Percentiles rank a stretch among this genome's conserved stretches.
Conservation (phyloP, 306 rosid species). For the Lotus japonicus region DNA sequence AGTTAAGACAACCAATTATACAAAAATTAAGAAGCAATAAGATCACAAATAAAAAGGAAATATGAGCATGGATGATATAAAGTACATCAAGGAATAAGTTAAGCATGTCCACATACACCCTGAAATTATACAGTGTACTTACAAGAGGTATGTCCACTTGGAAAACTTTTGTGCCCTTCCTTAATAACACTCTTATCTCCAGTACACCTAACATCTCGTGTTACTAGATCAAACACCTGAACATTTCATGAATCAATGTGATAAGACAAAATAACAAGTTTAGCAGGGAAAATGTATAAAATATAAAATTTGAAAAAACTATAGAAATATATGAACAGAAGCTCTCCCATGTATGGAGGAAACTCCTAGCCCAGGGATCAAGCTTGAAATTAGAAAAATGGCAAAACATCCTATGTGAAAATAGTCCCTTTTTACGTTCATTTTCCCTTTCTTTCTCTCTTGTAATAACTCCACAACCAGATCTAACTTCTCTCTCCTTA, state of each 20-base stretch:
- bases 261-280: neutral
- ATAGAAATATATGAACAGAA: neutral
- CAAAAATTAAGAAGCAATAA: neutral
- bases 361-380: no score
- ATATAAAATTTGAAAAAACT: neutral
- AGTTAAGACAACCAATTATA: neutral
- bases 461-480: neutral
- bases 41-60: neutral
- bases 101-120: neutral
- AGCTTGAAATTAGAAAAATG: no score
- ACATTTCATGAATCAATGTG: constrained; percentile 5
- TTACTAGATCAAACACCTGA: constrained; percentile 49
- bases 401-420: no score
- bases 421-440: no score
- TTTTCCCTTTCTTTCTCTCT: no score
- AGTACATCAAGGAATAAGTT: constrained; percentile 1
- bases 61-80: neutral
- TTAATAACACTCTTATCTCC: constrained; percentile 55
- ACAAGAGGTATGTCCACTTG: constrained; percentile 90
- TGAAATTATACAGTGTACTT: constrained; percentile 25
- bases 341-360: neutral
- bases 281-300: neutral
- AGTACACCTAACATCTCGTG: constrained; percentile 47
- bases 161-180: constrained; percentile 90
- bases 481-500: neutral